Percentiles rank a stretch among this genome's conserved stretches.
Conservation (phyloP, 805 yeast species). For the Saccharomycodes ludwigii region DNA sequence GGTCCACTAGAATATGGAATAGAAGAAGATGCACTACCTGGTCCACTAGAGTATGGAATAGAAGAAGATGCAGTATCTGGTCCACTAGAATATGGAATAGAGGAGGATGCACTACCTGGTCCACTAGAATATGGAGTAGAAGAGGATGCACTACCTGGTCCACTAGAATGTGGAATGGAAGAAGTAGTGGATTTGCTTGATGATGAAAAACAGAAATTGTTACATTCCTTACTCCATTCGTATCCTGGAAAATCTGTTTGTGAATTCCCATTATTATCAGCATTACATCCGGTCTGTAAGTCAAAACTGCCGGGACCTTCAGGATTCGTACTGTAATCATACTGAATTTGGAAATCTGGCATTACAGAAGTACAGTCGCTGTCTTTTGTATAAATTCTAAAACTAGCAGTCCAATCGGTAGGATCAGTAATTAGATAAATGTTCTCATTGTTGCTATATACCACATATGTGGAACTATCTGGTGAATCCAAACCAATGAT, state of each 20-base stretch:
- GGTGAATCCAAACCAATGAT: constrained; percentile 12
- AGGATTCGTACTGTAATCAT: constrained; percentile 9
- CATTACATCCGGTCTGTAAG: constrained; percentile 12
- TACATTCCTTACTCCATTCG: constrained; percentile 8
- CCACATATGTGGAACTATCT: constrained; percentile 6
- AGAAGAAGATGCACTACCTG: too few relatives aligned
- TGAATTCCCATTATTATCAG: constrained; percentile 11
- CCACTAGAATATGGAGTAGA: too few relatives aligned
- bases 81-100: too few relatives aligned
- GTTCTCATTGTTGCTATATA: constrained; percentile 12
- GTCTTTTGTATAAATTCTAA: constrained; percentile 8
- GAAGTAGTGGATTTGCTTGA: too few relatives aligned
- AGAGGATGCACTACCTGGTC: too few relatives aligned
- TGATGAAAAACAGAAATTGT: too few relatives aligned
- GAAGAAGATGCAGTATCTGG: too few relatives aligned
- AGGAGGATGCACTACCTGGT: too few relatives aligned
- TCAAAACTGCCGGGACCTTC: constrained; percentile 9
- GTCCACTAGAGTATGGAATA: too few relatives aligned
- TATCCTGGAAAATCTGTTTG: constrained; percentile 14
- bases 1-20: too few relatives aligned
- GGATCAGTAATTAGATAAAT: constrained; percentile 9
- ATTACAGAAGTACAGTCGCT: constrained; percentile 9
- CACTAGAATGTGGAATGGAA: too few relatives aligned
- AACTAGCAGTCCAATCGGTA: constrained; percentile 13
- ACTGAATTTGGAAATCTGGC: constrained; percentile 14